Conservation (phyloP, 75 land plant genomes). For the Chamaecyparis obtusa region DNA sequence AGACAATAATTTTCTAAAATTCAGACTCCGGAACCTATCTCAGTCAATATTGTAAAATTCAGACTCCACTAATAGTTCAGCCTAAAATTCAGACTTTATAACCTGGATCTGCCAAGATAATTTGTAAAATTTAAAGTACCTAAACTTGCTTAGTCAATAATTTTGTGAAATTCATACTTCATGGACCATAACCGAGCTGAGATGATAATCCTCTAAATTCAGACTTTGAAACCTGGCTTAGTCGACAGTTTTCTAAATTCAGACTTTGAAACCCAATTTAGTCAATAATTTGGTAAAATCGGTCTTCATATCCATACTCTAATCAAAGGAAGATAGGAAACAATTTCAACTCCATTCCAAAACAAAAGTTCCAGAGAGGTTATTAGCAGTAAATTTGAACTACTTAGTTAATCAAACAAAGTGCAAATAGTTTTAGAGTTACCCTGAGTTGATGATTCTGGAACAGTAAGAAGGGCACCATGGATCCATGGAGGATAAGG, state of each 20-base stretch:
- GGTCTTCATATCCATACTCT: too few species aligned
- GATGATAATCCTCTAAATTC: too few species aligned
- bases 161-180: too few species aligned
- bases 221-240: too few species aligned
- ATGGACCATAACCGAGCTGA: too few species aligned
- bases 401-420: neutral
- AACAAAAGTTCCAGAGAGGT: neutral
- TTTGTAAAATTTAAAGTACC: too few species aligned
- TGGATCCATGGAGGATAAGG: conserved; percentile 50
- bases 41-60: neutral
- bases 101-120: neutral
- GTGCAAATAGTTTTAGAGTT: neutral
- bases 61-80: neutral
- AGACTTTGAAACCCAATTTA: too few species aligned
- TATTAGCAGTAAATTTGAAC: neutral
- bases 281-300: too few species aligned
- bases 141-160: too few species aligned
- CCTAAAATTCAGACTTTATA: neutral
- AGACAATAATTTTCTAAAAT: neutral
- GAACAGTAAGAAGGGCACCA: conserved; percentile 35
- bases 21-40: neutral
- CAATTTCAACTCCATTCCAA: neutral
- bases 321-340: neutral
- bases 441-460: conserved; percentile 3
- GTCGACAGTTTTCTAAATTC: too few species aligned